Evolutionary conservation across 768 basidiomycete genomes (phyloP).

Genomic region (Gyrodon lividus): DNA sequence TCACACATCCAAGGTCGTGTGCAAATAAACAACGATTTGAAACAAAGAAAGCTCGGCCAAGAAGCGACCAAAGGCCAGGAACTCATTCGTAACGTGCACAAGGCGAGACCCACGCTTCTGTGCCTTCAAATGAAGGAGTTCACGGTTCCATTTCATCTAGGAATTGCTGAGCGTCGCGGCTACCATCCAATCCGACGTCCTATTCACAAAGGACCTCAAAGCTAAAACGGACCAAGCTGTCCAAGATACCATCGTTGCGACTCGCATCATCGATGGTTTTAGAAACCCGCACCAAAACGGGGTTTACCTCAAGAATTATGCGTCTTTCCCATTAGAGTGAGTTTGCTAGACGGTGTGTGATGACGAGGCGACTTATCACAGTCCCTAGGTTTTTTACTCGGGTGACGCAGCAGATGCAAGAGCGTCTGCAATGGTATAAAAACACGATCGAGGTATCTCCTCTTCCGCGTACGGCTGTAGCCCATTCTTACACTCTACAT

Average conservation of each 20-base stretch:
- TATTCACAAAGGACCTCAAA: constrained; percentile 68
- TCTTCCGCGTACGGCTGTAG: not conserved
- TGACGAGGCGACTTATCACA: not conserved
- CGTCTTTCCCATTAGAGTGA: constrained; percentile 78
- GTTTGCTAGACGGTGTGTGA: constrained; percentile 22
- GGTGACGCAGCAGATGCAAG: constrained; percentile 68
- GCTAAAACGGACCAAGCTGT: constrained; percentile 74
- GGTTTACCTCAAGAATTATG: constrained; percentile 71
- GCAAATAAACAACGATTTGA: constrained; percentile 80
- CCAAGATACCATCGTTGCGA: constrained; percentile 77
- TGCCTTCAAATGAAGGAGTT: not conserved
- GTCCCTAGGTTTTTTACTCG: constrained; percentile 64
- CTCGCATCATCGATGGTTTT: constrained; percentile 76
- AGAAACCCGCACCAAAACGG: constrained; percentile 71
- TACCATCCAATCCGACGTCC: constrained; percentile 63
- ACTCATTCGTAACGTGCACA: constrained; percentile 62
- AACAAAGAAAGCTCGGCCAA: constrained; percentile 71
- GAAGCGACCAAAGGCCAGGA: constrained; percentile 74
- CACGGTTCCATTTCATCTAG: constrained; percentile 35
- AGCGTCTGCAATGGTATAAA: constrained; percentile 76
- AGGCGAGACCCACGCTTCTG: constrained; percentile 39
- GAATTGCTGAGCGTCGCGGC: constrained; percentile 63
- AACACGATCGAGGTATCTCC: constrained; percentile 68
- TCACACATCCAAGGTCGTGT: constrained; percentile 72
- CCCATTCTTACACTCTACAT: not conserved